Evolutionary conservation across 2,329 filamentous ascomycete genomes (phyloP), one percentile per base, ranked within the genome.

Genomic region (Venturia effusa): DNA sequence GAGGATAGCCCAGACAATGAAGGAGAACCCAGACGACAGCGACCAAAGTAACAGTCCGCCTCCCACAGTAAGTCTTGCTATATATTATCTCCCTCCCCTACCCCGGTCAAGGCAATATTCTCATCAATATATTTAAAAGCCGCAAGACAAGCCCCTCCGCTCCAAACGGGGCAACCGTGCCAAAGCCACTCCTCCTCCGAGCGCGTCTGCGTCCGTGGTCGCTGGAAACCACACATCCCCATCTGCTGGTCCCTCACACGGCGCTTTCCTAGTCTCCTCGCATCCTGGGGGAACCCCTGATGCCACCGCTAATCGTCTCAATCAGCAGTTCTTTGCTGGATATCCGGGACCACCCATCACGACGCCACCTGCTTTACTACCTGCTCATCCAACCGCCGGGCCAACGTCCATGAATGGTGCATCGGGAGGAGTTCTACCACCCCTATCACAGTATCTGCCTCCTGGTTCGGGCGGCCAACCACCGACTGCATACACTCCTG

Each of bases 1-100:
- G 63, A 76, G 79, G 66, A 72, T 81, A 32, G 73, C 76, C 54
- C 78, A 77, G 66, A 71, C 77, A 57, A 79, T 80, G 76, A 77
- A 79, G 40, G 73, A 74, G 68, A 79, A 78, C 65, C 70, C 76
- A 40, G 78, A 80, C 65, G 77, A 92, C 73, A 90, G 88, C 11
- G 89, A 92, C 69, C 87, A 88, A 70, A 90, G 87, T 72, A 88
- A 87, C 7, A 90, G 87, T 71, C 88, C 88, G n/a, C 88, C 88
- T 30, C 88, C 88, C 54, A 91, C 89, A 70, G 87, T 89, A 84
- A 68, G 84, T 77, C 63, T 15, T 63, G 60, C 60, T 64, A 37
- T n/a, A 59, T 61, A n/a, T 66, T 27, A 59, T n/a, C 37, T 57
- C 30, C 13, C 57, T 22, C 15, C 61, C 32, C 24, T 41, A n/a